Evolutionary conservation across 1,284 basidiomycete genomes (phyloP).

Genomic region (Coriolopsis trogii): DNA sequence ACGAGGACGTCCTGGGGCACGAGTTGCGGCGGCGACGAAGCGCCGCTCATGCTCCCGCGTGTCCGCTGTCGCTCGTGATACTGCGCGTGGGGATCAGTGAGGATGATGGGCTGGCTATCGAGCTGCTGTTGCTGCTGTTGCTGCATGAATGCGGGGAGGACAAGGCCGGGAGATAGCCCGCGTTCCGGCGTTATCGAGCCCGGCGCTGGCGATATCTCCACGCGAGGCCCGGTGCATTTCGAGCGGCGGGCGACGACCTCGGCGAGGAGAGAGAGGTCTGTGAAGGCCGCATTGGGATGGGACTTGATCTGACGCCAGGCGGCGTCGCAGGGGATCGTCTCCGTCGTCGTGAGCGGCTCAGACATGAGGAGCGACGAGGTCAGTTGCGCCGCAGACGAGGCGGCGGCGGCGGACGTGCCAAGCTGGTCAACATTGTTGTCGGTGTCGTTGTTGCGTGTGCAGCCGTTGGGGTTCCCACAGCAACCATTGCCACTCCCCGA

Average conservation of each 20-base stretch:
- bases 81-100: constrained; percentile 56
- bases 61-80: constrained; percentile 50
- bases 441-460: constrained; percentile 23
- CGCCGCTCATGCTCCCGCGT: constrained; percentile 36
- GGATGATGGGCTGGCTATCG: constrained; percentile 36
- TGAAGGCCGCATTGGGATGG: constrained; percentile 85
- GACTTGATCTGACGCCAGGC: constrained; percentile 88
- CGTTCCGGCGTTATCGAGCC: constrained; percentile 51
- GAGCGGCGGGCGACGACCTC: constrained; percentile 87
- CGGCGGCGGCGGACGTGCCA: not conserved
- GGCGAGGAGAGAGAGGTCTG: constrained; percentile 80
- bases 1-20: constrained; percentile 63
- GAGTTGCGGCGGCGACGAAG: constrained; percentile 54
- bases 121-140: too few relatives aligned
- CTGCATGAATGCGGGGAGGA: constrained; percentile 21
- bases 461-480: constrained; percentile 33
- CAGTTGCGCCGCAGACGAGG: constrained; percentile 9
- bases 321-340: constrained; percentile 79
- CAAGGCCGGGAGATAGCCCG: constrained; percentile 36
- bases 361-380: constrained; percentile 22
- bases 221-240: constrained; percentile 74
- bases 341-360: constrained; percentile 31
- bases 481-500: constrained; percentile 21
- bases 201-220: constrained; percentile 65
- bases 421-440: too few relatives aligned